phyloP scores from a whole-genome alignment of 202 grass and related monocot species.

The Zizania palustris region DNA sequence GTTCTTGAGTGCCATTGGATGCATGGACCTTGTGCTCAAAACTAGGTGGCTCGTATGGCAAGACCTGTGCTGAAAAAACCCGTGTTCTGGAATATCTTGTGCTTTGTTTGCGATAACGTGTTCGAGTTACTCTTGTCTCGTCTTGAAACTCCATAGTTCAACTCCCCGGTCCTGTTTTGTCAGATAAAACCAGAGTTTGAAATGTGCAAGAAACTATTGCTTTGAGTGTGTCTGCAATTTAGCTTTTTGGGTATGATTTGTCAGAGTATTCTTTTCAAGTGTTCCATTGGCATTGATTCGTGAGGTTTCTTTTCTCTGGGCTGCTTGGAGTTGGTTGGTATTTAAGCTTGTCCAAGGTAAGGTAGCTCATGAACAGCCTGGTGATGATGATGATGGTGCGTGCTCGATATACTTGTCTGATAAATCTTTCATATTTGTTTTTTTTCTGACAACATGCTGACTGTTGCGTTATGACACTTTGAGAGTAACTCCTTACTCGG shows the following conservation, averaged over 20 bases:
- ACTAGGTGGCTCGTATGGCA: slow-evolving; percentile 28
- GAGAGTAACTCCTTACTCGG: slow-evolving; percentile 6
- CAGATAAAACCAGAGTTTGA: slow-evolving; percentile 4
- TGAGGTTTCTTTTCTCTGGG: slow-evolving; percentile 25
- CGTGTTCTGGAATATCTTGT: slow-evolving; percentile 3
- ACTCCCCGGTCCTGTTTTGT: not conserved
- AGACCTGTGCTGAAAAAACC: slow-evolving; percentile 30
- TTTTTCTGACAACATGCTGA: slow-evolving; percentile 29
- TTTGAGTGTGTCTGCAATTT: slow-evolving; percentile 10
- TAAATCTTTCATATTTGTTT: slow-evolving; percentile 12
- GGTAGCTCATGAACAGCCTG: slow-evolving; percentile 6
- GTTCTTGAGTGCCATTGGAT: slow-evolving; percentile 25
- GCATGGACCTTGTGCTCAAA: slow-evolving; percentile 24
- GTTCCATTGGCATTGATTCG: slow-evolving; percentile 16
- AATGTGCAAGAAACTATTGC: slow-evolving; percentile 20
- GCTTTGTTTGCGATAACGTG: not conserved
- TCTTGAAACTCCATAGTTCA: slow-evolving; percentile 4
- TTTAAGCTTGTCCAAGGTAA: slow-evolving; percentile 32
- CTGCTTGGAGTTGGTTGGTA: slow-evolving; percentile 53
- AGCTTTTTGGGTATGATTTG: slow-evolving; percentile 33
- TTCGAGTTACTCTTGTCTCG: slow-evolving; percentile 34
- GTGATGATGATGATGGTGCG: slow-evolving; percentile 43
- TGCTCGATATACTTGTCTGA: slow-evolving; percentile 29
- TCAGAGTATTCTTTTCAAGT: not conserved
- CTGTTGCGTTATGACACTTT: slow-evolving; percentile 2